Conservation (phyloP, 1,284 basidiomycete genomes). For the Leccinum huronense region DNA sequence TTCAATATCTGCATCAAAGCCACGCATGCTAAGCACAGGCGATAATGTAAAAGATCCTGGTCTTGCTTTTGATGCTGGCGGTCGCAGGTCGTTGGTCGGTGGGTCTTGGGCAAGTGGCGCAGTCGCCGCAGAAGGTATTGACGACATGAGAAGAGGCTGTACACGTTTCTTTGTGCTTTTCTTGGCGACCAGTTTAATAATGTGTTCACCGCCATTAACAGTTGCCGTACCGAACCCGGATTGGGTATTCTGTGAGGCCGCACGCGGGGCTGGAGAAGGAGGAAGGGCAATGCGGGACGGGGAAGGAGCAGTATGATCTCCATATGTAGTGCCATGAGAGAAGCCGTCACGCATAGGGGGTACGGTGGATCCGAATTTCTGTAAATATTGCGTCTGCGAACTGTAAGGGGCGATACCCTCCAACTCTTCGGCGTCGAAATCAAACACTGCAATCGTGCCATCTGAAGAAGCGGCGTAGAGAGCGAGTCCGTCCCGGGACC, state of each 20-base stretch:
- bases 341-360: slow-evolving; percentile 66
- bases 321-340: slow-evolving; percentile 50
- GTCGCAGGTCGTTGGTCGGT: slow-evolving; percentile 19
- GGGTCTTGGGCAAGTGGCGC: slow-evolving; percentile 17
- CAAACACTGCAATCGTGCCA: slow-evolving; percentile 87
- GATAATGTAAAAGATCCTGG: slow-evolving; percentile 27
- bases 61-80: slow-evolving; percentile 18
- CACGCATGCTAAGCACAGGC: slow-evolving; percentile 28
- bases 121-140: slow-evolving; percentile 39
- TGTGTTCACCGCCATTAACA: slow-evolving; percentile 50
- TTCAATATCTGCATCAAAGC: slow-evolving; percentile 36
- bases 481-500: slow-evolving; percentile 89
- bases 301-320: slow-evolving; percentile 17
- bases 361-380: slow-evolving; percentile 72
- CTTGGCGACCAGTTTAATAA: slow-evolving; percentile 74
- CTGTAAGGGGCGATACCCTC: slow-evolving; percentile 78
- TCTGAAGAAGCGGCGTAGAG: slow-evolving; percentile 96
- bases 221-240: slow-evolving; percentile 40
- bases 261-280: slow-evolving; percentile 42
- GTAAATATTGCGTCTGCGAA: slow-evolving; percentile 74
- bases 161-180: slow-evolving; percentile 70
- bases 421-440: slow-evolving; percentile 78
- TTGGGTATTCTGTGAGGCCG: slow-evolving; percentile 33
- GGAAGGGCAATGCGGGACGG: slow-evolving; percentile 48
- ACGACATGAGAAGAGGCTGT: slow-evolving; percentile 46